Evolutionary conservation across 352 stramenopile genomes (phyloP), one percentile per base, ranked within the genome.

Genomic region (Pythium aphanidermatum): DNA sequence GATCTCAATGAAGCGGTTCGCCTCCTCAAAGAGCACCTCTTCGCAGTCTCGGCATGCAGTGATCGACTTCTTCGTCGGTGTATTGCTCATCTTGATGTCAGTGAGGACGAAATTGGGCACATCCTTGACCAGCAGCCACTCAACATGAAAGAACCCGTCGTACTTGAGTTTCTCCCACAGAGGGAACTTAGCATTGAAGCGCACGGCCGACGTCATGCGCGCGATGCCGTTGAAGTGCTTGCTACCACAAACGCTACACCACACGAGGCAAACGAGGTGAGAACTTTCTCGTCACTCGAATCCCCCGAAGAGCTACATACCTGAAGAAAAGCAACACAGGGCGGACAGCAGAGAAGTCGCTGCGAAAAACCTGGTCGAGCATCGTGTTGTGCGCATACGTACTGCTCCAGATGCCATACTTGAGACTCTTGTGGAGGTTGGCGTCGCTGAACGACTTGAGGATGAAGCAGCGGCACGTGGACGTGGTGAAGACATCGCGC

Each of bases 121-220:
- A 45, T 92, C 79, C 58, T 92, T 92, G 39, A 92, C 72, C 29
- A 86, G 48, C 28, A 92, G 58, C 79, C 79, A 92, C 55, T 92
- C 79, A 44, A 92, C 39, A 39, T 81, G 69, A 55, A 92, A 92
- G 38, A 78, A 73, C 2, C 76, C 75, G 32, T 87, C 76, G 58
- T 89, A 92, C 63, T 89, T 92, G 46, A 64, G 58, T 39, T 92
- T 92, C 43, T 92, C 79, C 79, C 79, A 92, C 20, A 92, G 53
- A 20, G 70, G 48, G 44, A 92, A 92, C 16, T 72, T 66, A 23
- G 36, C 31, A 25, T 85, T 63, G 8, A 51, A 64, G 8, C 58
- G 51, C 27, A 89, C 63, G 12, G 48, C 43, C 25, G 79, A 92
- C 35, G 74, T 89, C 79, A 92, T 92, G 23, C 72, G 70, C 29